Evolutionary conservation across 78 protist genomes (phyloP).

Genomic region (Tieghemostelium lacteum): DNA sequence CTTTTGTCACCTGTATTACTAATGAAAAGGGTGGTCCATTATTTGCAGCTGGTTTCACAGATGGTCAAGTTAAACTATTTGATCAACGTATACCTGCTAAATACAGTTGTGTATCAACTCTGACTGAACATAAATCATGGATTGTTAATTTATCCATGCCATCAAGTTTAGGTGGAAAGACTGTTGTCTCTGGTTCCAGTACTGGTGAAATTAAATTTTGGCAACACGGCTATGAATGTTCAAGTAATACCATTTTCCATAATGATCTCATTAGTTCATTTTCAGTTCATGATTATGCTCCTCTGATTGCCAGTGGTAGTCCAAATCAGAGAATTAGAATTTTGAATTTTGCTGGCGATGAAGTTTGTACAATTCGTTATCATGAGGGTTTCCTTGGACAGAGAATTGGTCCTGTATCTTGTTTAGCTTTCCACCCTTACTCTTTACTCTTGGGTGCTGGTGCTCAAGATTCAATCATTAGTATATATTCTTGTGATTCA

Average conservation of each 20-base stretch:
- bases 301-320: conserved; percentile 78
- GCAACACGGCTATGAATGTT: conserved; percentile 59
- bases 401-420: conserved; percentile 92
- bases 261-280: conserved; percentile 58
- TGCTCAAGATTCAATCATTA: conserved; percentile 85
- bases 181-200: conserved; percentile 44
- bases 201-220: conserved; percentile 82
- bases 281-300: conserved; percentile 76
- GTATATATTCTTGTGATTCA: conserved; percentile 76
- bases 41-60: conserved; percentile 80
- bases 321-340: conserved; percentile 73
- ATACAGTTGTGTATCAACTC: conserved; percentile 61
- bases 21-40: conserved; percentile 58
- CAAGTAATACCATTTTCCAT: conserved; percentile 48
- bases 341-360: conserved; percentile 81
- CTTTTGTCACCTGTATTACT: conserved; percentile 65
- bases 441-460: conserved; percentile 89
- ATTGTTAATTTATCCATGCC: conserved; percentile 77
- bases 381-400: conserved; percentile 95
- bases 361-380: conserved; percentile 79
- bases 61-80: conserved; percentile 78
- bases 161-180: conserved; percentile 31
- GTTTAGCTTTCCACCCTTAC: conserved; percentile 93
- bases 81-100: conserved; percentile 68
- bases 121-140: conserved; percentile 69